These are phyloP conservation scores for Plenodomus tracheiphilus DNA, from an alignment of 2,329 filamentous ascomycete species.

Conservation along the genomic window DNA sequence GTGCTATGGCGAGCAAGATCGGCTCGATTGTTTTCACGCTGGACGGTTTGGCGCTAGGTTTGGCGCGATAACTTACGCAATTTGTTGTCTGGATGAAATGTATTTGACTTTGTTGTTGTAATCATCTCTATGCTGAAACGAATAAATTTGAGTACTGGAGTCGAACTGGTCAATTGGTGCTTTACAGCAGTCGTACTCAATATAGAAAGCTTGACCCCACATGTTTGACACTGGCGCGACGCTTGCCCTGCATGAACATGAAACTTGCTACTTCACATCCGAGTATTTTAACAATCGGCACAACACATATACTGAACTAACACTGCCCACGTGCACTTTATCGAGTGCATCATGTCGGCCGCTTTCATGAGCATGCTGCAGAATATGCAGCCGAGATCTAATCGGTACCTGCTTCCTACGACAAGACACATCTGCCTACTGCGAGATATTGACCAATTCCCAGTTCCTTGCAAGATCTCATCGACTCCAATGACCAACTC, in stretches of 20 bases:
- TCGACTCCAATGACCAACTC: slow-evolving; percentile 11
- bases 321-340: background rate
- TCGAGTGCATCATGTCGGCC: slow-evolving; percentile 7
- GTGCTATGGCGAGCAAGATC: background rate
- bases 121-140: too few species aligned
- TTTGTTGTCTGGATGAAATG: background rate
- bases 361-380: slow-evolving; percentile 17
- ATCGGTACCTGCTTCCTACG: slow-evolving; percentile 6
- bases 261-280: background rate
- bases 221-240: background rate
- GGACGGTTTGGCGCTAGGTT: background rate
- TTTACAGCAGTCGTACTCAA: background rate
- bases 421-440: background rate
- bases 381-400: slow-evolving; percentile 13
- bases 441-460: background rate
- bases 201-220: background rate
- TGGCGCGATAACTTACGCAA: too few species aligned
- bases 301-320: background rate
- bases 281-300: background rate
- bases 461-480: slow-evolving; percentile 13
- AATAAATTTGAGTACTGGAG: too few species aligned
- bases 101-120: background rate
- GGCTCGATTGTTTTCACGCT: background rate
- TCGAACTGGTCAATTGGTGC: too few species aligned
- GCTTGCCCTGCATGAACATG: background rate